phyloP scores from a whole-genome alignment of 1,139 yeast species.

The Schwanniomyces etchellsii region DNA sequence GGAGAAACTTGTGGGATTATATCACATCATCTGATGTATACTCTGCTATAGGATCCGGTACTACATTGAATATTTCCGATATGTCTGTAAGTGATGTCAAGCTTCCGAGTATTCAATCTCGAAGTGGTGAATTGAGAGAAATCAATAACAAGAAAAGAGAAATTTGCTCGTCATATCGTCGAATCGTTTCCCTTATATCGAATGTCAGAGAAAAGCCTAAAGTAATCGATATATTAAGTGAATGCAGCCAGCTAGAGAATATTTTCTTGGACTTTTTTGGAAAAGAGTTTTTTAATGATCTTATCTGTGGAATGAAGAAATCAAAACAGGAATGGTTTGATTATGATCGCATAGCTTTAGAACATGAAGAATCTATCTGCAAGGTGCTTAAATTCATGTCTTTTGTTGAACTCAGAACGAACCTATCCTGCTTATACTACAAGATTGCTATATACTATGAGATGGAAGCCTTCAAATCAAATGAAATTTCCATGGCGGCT shows the following conservation, averaged over 20 bases:
- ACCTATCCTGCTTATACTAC: constrained; percentile 39
- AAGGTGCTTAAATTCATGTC: constrained; percentile 33
- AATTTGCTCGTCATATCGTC: constrained; percentile 26
- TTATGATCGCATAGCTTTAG: not conserved
- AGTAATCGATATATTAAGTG: constrained; percentile 30
- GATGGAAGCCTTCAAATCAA: constrained; percentile 22
- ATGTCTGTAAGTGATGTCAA: constrained; percentile 30
- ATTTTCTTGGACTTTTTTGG: constrained; percentile 36
- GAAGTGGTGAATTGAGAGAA: constrained; percentile 14
- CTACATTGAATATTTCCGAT: constrained; percentile 21
- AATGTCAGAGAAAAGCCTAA: constrained; percentile 29
- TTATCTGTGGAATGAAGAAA: no score
- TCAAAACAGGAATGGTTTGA: constrained; percentile 12
- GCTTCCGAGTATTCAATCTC: constrained; percentile 16
- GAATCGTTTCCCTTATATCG: constrained; percentile 22
- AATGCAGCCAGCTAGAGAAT: constrained; percentile 35
- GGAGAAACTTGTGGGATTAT: constrained; percentile 38
- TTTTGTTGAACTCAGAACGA: constrained; percentile 36
- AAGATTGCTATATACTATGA: constrained; percentile 41
- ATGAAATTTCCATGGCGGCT: constrained; percentile 30
- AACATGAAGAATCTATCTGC: constrained; percentile 15
- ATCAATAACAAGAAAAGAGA: constrained; percentile 11
- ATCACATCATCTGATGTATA: constrained; percentile 27
- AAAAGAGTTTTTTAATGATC: constrained; percentile 38
- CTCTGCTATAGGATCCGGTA: constrained; percentile 31